Percentiles rank a stretch among this genome's conserved stretches.
phyloP scores from a whole-genome alignment of 768 basidiomycete genomes.

The Macrolepiota albuminosa region DNA sequence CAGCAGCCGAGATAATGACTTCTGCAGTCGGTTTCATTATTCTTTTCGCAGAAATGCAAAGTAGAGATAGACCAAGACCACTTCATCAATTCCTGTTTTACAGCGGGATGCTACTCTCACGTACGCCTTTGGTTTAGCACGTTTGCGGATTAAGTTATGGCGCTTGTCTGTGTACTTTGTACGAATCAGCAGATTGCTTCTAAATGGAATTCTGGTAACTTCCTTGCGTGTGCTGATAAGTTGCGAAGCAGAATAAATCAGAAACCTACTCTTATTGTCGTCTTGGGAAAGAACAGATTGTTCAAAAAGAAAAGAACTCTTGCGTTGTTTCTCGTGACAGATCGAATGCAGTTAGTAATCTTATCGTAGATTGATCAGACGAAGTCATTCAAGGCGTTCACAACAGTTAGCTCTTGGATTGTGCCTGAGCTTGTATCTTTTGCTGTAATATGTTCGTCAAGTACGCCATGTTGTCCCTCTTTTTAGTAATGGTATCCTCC shows the following conservation, averaged over 20 bases:
- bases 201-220: neutral
- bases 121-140: neutral
- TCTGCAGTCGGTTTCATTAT: neutral
- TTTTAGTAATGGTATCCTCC: conserved; percentile 86
- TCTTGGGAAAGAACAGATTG: neutral
- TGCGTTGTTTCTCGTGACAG: neutral
- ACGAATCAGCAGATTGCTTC: neutral
- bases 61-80: neutral
- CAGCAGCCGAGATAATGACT: neutral
- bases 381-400: neutral
- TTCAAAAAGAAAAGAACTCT: neutral
- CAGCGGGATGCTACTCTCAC: neutral
- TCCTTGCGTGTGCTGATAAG: neutral
- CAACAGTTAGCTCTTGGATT: conserved; percentile 14
- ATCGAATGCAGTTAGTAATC: neutral
- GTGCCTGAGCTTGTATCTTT: conserved; percentile 37
- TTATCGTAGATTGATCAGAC: neutral
- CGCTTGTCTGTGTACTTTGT: neutral
- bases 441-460: conserved; percentile 70
- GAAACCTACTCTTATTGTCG: neutral
- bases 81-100: neutral
- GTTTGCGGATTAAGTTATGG: neutral
- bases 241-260: neutral
- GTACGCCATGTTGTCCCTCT: conserved; percentile 83
- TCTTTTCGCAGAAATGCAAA: neutral